These are phyloP conservation scores for Grosmannia huntii DNA, from an alignment of 2,329 filamentous ascomycete genomes.

Conservation along the genomic window DNA sequence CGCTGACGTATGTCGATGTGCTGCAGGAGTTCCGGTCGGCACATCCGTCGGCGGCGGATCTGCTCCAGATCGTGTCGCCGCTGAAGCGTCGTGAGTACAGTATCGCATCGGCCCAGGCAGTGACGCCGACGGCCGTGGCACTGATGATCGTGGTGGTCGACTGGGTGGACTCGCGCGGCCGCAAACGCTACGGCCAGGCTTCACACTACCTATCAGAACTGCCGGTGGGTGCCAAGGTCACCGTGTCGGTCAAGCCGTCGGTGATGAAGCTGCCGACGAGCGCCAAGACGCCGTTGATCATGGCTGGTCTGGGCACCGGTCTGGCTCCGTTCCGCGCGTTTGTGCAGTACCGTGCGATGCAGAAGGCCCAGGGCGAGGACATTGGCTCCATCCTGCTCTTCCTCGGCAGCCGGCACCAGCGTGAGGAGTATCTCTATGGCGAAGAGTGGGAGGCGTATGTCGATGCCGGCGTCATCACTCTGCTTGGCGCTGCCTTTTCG, in stretches of 20 bases:
- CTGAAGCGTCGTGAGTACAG: slow-evolving; percentile 97
- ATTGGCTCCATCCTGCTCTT: slow-evolving; percentile 90
- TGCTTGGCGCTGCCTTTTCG: slow-evolving; percentile 87
- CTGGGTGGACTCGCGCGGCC: slow-evolving; percentile 82
- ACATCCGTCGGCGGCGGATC: slow-evolving; percentile 76
- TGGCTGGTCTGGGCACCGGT: slow-evolving; percentile 96
- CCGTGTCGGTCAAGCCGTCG: slow-evolving; percentile 90
- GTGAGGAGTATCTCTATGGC: slow-evolving; percentile 96
- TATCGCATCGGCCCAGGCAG: slow-evolving; percentile 94
- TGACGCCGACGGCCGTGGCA: slow-evolving; percentile 77
- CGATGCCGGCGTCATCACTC: slow-evolving; percentile 86
- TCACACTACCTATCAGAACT: slow-evolving; percentile 79
- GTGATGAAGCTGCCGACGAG: slow-evolving; percentile 95
- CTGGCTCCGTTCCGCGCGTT: slow-evolving; percentile 99
- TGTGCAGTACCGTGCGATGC: slow-evolving; percentile 93
- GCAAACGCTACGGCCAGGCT: slow-evolving; percentile 83
- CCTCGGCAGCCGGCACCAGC: slow-evolving; percentile 93
- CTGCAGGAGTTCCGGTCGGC: slow-evolving; percentile 83
- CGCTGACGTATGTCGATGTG: slow-evolving; percentile 79
- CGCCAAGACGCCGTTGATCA: slow-evolving; percentile 87
- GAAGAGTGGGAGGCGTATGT: slow-evolving; percentile 99
- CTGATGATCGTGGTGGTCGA: slow-evolving; percentile 96
- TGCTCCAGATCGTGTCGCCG: slow-evolving; percentile 74
- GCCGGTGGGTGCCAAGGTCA: slow-evolving; percentile 62
- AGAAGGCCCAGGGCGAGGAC: slow-evolving; percentile 92